phyloP scores from a whole-genome alignment of 2,329 filamentous ascomycete genomes.

The Laburnicola sp. region DNA sequence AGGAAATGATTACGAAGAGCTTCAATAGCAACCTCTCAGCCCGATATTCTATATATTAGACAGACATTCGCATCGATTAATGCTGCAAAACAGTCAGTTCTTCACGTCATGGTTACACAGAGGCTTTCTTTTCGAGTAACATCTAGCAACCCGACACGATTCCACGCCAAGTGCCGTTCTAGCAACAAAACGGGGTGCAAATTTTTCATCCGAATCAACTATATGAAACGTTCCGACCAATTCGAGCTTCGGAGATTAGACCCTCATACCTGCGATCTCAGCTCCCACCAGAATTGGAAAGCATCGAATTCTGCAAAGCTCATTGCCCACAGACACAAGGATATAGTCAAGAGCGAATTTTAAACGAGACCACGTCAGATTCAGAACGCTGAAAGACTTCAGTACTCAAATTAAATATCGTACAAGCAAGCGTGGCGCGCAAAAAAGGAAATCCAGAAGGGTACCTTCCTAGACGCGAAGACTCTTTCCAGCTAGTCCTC shows the following conservation, averaged over 20 bases:
- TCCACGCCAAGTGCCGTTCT: background rate
- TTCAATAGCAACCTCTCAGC: slow-evolving; percentile 9
- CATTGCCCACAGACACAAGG: slow-evolving; percentile 10
- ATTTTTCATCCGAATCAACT: no score
- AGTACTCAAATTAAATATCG: no score
- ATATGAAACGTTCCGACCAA: no score
- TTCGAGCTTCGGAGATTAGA: no score
- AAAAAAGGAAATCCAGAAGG: background rate
- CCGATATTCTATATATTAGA: slow-evolving; percentile 7
- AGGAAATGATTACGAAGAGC: background rate
- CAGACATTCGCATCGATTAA: no score
- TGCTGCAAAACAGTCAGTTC: no score
- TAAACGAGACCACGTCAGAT: slow-evolving; percentile 7
- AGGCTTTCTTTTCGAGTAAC: no score
- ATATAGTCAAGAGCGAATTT: slow-evolving; percentile 10
- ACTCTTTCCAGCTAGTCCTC: slow-evolving; percentile 9
- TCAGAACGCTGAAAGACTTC: no score
- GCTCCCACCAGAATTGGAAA: slow-evolving; percentile 5
- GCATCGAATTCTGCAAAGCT: slow-evolving; percentile 9
- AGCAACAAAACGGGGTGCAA: background rate
- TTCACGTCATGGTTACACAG: no score
- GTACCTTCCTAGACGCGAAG: slow-evolving; percentile 5
- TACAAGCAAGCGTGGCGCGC: no score
- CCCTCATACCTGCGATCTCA: no score
- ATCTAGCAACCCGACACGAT: no score